Evolutionary conservation across 208 protist species (phyloP), one percentile per base, ranked within the genome.

Genomic region (Trypanosoma brucei): DNA sequence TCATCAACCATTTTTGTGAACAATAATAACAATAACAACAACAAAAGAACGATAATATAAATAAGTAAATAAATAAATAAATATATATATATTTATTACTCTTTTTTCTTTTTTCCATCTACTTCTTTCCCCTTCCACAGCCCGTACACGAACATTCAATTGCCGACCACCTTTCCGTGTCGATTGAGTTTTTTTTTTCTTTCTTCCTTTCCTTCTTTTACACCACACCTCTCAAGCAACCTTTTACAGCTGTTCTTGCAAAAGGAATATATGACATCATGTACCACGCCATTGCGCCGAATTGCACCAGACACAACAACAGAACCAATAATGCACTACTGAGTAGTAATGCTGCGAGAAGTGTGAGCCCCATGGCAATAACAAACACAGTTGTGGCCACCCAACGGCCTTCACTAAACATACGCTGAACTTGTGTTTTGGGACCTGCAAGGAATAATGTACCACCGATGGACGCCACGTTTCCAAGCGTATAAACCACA

Each of bases 261-360:
- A 84, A 91, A 0, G 91, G 87, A 14, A 95, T 84, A 73, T 96
- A 96, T 3, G 85, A 92, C 13, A 96, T 54, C 9, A 88, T 70
- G 65, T 96, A 96, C 88, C 88, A 96, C 72, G 62, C 57, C 67
- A 94, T 80, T 22, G 91, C 82, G 2, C 11, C 11, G 22, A 80
- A 76, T 70, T 95, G 91, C 4, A 93, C 52, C 22, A 96, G 11
- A 50, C 81, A 86, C 30, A 67, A 78, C 14, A 91, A 39, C 48
- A 92, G 71, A 3, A 81, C 81, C 36, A 88, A 30, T 2, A 89
- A 39, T 1, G 75, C 86, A 49, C 63, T 92, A 34, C 84, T 49
- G 6, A 91, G 45, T 14, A 84, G 37, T 9, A 94, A 42, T 1
- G 83, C 88, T 3, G 59, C 71, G 8, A 95, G 14, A 52, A 96